Base-by-base conservation (phyloP, 2,329 filamentous ascomycete species). In the Diaporthe velutina region DNA sequence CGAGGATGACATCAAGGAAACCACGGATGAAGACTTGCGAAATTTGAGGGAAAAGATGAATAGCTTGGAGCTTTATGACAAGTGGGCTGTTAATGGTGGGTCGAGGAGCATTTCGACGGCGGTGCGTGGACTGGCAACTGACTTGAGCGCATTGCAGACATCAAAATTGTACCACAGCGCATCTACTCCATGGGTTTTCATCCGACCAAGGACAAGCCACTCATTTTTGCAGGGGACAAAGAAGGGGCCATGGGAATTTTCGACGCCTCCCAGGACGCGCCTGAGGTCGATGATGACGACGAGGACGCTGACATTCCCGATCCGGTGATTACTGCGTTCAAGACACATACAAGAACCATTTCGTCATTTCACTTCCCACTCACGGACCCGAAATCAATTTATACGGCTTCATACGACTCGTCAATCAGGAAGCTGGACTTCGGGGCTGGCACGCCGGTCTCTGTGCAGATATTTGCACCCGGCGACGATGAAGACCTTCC, bases 211-310 rank as follows among this genome's bases (percentile, higher is more conserved):
- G 92, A 96, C 3, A 98, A 98, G 80, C 92, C 96, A 0, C 87
- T 99, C 3, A 89, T 98, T 1, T 97, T 99, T 81, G 96, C 96
- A 0, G 96, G 96, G 15, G 97, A 99, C 80, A 99, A 99, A 82
- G 90, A 97, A 77, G 96, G 97, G 1, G 94, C 95, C 33, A 88
- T 98, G 74, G 97, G 97, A 0, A 91, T 99, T 1, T 96, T 98
- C 72, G 96, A 99, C 81, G 95, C 93, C 1, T 96, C 94, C 0
- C 95, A 97, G 78, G 89, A 90, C 3, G 85, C 86, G 2, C 80
- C 89, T 61, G 82, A 86, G 77, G 82, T 78, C n/a, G 85, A 89
- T 7, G 86, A 88, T 22, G 91, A 92, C 73, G 90, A 91, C 12
- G 92, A 94, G 5, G 92, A 94, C 38, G 93, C 94, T 12, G 93